phyloP scores from a whole-genome alignment of 1,284 basidiomycete species.

The Leccinum variabile region DNA sequence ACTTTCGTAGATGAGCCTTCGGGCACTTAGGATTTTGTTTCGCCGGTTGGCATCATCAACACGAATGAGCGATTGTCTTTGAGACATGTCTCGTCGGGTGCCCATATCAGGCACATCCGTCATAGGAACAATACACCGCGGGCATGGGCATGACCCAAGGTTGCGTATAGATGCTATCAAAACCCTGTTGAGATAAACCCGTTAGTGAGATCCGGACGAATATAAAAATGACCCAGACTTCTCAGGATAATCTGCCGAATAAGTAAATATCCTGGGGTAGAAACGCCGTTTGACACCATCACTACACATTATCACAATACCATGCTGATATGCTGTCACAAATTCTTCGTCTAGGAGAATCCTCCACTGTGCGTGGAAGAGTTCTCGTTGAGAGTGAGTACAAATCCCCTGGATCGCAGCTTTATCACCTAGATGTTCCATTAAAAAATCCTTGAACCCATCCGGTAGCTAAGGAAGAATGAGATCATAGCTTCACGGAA shows the following conservation, averaged over 20 bases:
- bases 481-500: not conserved
- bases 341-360: too few species aligned
- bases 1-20: too few species aligned
- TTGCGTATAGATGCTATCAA: not conserved
- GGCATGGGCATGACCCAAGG: not conserved
- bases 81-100: too few species aligned
- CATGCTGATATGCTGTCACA: not conserved
- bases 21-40: too few species aligned
- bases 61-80: too few species aligned
- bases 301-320: not conserved
- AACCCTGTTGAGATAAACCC: not conserved
- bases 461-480: not conserved
- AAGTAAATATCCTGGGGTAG: not conserved
- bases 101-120: too few species aligned
- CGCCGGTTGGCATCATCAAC: too few species aligned
- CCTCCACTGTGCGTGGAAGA: too few species aligned
- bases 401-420: not conserved
- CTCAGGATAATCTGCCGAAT: not conserved
- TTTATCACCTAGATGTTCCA: not conserved
- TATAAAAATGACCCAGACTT: not conserved
- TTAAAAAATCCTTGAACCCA: not conserved
- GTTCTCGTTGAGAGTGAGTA: not conserved
- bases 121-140: too few species aligned
- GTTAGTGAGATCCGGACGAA: not conserved
- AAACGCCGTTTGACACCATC: not conserved